Evolutionary conservation across 257 asterid species (phyloP), one percentile per base, ranked within the genome.

Genomic region (Forsythia suspensa): DNA sequence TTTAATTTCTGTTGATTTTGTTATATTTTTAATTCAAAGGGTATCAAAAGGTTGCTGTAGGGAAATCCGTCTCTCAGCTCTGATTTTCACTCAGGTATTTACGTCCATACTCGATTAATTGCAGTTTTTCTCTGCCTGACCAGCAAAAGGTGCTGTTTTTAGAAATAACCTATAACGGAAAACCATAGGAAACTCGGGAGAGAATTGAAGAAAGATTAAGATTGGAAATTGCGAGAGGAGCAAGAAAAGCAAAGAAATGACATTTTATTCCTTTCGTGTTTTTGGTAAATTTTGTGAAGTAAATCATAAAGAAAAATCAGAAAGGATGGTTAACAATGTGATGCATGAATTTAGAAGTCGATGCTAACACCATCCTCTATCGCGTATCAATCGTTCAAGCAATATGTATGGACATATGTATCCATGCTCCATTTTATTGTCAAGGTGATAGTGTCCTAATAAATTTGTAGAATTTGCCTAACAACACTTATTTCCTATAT

Each of bases 71-170:
- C 94, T 95, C 71, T 81, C 91, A 81, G 51, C 76, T 18, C 74
- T 91, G 70, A 86, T 95, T 76, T 73, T 86, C 59, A 77, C 83
- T 79, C 97, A 95, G 98, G 98, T 94, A 76, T 76, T 24, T n/a
- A 9, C 48, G 0, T 36, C 63, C 46, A 76, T 66, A 37, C 37
- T 38, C 42, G 70, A 66, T 69, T 59, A 8, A 5, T n/a, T 43
- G 67, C 55, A 40, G 59, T 34, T 48, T 68, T 52, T 29, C 34
- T 29, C 34, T 29, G 34, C 34, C 34, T 29, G 34, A 29, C 34
- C 20, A 63, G 39, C 39, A 10, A 63, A 63, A 63, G 3, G 6
- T 8, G 37, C 70, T 63, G 12, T 24, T 10, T 63, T 24, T 63
- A 24, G 8, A 3, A 21, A 24, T 16, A 20, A 20, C 37, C 21